Base-by-base conservation (phyloP, 345 rosid genomes). In the Camelina laxa region DNA sequence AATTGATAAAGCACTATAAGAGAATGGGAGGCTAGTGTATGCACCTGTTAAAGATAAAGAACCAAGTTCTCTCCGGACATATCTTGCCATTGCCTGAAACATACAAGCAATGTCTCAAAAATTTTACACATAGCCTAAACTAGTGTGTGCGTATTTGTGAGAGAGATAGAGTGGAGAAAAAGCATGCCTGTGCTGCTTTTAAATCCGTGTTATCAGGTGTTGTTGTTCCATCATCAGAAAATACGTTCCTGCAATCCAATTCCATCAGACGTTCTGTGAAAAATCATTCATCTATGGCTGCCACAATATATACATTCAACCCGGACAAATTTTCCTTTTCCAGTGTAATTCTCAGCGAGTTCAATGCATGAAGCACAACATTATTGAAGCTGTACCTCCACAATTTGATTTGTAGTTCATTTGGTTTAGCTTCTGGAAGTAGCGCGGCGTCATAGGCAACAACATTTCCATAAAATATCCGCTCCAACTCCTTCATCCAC, bases 401-500 rank as follows among this genome's bases (percentile, higher is more conserved):
- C 60, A 92, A 21, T 49, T 83, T 82, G 56, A 85, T 88, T 74
- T 77, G 84, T 60, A 95, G 84, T 60, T 90, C 91, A 54, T 85
- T 86, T 30, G 78, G 82, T 75, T 86, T 87, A 69, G 94, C 99
- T 79, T 90, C 92, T 14, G 94, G 99, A 76, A 85, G 90, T 81
- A 95, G 36, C 47, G 97, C 94, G 44, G 87, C 70, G 78, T 95
- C 97, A 84, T 89, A 95, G 39, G 96, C 94, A 76, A 90, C 86
- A 68, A 92, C 81, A 70, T 95, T 95, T 75, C 99, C 99, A 69
- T 89, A 95, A 61, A 95, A 90, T 82, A 95, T 92, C 82, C 82
- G 90, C 86, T 95, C 99, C 85, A 92, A 48, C 57, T 95, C 98
- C 84, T 95, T 95, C 99, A 95, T 95, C 98, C 98, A 92, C 77